These are phyloP conservation scores for Backusella parvicylindrica DNA, from an alignment of 192 early-diverging fungal genomes.

Conservation along the genomic window DNA sequence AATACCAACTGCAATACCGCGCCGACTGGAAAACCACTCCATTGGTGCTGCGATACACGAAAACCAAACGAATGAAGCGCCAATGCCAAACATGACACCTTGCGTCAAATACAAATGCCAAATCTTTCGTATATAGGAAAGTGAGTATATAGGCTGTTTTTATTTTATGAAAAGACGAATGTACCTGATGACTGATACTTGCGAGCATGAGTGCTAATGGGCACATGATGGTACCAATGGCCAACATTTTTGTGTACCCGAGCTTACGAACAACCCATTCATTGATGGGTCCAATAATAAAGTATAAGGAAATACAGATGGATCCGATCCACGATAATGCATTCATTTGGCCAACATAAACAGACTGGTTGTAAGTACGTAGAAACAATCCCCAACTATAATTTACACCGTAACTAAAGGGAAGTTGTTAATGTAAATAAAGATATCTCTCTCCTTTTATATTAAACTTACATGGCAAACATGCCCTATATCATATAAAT, in stretches of 20 bases:
- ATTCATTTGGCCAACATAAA: slow-evolving; percentile 39
- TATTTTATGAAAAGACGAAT: neutral
- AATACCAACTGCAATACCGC: slow-evolving; percentile 54
- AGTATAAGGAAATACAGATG: slow-evolving; percentile 41
- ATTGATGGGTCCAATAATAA: slow-evolving; percentile 38
- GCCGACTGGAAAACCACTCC: slow-evolving; percentile 56
- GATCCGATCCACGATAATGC: slow-evolving; percentile 46
- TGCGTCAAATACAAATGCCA: slow-evolving; percentile 62
- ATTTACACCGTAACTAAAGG: slow-evolving; percentile 41
- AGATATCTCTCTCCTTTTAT: neutral
- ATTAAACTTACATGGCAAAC: slow-evolving; percentile 25
- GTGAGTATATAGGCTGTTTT: neutral
- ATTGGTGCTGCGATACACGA: slow-evolving; percentile 37
- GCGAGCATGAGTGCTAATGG: slow-evolving; percentile 43
- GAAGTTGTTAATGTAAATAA: neutral
- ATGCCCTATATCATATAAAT: slow-evolving; percentile 13
- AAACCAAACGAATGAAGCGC: slow-evolving; percentile 28
- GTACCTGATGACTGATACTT: slow-evolving; percentile 29
- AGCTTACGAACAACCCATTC: slow-evolving; percentile 35
- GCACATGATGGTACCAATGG: slow-evolving; percentile 45
- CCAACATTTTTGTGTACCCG: slow-evolving; percentile 46
- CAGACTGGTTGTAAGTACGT: slow-evolving; percentile 34
- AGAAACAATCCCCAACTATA: slow-evolving; percentile 51
- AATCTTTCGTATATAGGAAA: slow-evolving; percentile 48
- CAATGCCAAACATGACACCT: slow-evolving; percentile 54